phyloP scores from a whole-genome alignment of 192 early-diverging fungal genomes.

The Coemansia sp. region DNA sequence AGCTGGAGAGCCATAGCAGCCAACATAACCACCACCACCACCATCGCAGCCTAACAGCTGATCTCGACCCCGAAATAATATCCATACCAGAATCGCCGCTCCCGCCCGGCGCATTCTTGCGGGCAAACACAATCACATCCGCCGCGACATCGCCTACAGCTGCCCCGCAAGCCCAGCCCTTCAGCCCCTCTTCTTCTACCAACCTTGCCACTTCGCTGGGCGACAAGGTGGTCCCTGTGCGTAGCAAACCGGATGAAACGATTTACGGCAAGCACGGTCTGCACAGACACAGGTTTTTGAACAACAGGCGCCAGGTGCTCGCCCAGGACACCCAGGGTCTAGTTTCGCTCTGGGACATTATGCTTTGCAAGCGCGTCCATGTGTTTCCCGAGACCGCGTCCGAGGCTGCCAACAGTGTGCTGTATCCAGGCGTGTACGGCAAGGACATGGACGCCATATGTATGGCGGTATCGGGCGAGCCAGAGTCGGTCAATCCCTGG shows the following conservation, averaged over 20 bases:
- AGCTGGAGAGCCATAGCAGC: background rate
- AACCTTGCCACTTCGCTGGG: background rate
- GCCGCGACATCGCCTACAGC: background rate
- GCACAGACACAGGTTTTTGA: constrained; percentile 69
- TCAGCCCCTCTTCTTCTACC: background rate
- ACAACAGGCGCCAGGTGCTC: constrained; percentile 83
- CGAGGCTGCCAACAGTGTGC: constrained; percentile 61
- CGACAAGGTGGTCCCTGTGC: constrained; percentile 31
- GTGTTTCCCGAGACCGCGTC: constrained; percentile 54
- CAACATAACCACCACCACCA: background rate
- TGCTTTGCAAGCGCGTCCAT: constrained; percentile 62
- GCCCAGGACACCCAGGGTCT: constrained; percentile 80
- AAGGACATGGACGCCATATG: constrained; percentile 46
- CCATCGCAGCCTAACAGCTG: background rate
- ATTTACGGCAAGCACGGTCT: constrained; percentile 66
- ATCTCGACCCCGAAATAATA: constrained; percentile 4
- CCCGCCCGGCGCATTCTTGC: constrained; percentile 39
- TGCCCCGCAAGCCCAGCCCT: background rate
- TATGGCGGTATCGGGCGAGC: constrained; percentile 19
- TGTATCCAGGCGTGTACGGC: constrained; percentile 38
- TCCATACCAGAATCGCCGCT: constrained; percentile 37
- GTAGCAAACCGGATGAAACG: constrained; percentile 34
- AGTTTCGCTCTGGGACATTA: constrained; percentile 91
- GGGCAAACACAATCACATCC: constrained; percentile 3
- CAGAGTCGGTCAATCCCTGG: constrained; percentile 89